Conservation (phyloP, 1,139 yeast genomes). For the Hanseniaspora gamundiae region DNA sequence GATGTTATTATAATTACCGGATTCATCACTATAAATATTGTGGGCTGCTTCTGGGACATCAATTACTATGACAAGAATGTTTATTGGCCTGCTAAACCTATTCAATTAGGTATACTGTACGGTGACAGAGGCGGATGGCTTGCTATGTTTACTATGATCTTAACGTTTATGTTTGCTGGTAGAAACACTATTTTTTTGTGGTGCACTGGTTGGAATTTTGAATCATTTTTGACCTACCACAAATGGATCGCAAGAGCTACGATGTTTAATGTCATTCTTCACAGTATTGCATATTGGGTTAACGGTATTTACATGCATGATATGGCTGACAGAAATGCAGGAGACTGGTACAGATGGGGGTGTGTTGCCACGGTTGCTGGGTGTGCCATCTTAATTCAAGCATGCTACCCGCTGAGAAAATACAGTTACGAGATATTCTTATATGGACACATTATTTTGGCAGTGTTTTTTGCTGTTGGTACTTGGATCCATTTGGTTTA, state of each 20-base stretch:
- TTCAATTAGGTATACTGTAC: constrained; percentile 28
- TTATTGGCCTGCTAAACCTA: constrained; percentile 29
- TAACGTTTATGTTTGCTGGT: constrained; percentile 42
- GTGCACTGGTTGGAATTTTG: constrained; percentile 51
- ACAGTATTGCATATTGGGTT: constrained; percentile 34
- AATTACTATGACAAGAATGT: constrained; percentile 31
- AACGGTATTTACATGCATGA: constrained; percentile 20
- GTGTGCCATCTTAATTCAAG: constrained; percentile 33
- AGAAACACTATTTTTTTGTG: constrained; percentile 53
- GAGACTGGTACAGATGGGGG: constrained; percentile 34
- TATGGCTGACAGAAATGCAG: constrained; percentile 16
- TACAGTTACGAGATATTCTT: constrained; percentile 54
- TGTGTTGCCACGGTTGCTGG: constrained; percentile 33
- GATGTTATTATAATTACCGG: constrained; percentile 35
- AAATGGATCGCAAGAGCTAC: constrained; percentile 49
- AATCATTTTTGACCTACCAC: constrained; percentile 49
- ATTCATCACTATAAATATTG: constrained; percentile 31
- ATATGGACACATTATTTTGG: constrained; percentile 44
- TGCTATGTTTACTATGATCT: constrained; percentile 36
- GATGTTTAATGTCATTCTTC: constrained; percentile 29
- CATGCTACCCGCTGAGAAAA: constrained; percentile 40
- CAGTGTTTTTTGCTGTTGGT: constrained; percentile 41
- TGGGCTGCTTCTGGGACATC: constrained; percentile 30
- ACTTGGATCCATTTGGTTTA: constrained; percentile 46
- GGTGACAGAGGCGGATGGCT: constrained; percentile 46